Conservation (phyloP, 768 basidiomycete genomes). For the Amanita pseudoporphyria region DNA sequence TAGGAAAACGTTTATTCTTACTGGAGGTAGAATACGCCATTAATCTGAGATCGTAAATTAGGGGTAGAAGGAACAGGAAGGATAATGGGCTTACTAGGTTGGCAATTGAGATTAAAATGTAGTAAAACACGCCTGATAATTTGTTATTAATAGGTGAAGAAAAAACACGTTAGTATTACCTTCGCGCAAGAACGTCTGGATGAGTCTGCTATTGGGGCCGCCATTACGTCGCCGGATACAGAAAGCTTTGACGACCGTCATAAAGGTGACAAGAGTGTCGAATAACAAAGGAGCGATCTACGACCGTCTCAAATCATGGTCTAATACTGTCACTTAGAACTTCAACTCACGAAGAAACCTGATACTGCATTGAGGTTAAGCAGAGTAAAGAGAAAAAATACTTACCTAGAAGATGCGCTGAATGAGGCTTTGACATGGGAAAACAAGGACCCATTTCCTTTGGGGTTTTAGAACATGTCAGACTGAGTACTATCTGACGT, state of each 20-base stretch:
- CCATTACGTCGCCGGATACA: conserved; percentile 67
- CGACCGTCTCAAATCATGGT: conserved; percentile 3
- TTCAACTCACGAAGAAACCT: conserved; percentile 49
- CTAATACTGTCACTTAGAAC: conserved; percentile 1
- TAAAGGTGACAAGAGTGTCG: conserved; percentile 70
- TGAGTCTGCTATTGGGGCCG: conserved; percentile 67
- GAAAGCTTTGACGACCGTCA: conserved; percentile 76
- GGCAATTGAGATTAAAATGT: conserved; percentile 77
- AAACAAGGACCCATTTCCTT: conserved; percentile 62
- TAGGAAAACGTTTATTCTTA: conserved; percentile 22
- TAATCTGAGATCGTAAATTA: conserved; percentile 33
- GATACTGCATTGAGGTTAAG: conserved; percentile 9
- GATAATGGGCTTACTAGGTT: conserved; percentile 45
- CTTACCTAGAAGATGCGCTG: conserved; percentile 71
- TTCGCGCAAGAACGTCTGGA: conserved; percentile 79
- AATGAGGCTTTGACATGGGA: conserved; percentile 75
- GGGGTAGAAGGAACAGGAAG: neutral
- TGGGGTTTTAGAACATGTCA: neutral
- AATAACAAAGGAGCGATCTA: conserved; percentile 77
- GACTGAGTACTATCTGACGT: conserved; percentile 15
- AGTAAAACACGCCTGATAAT: conserved; percentile 66
- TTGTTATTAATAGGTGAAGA: neutral
- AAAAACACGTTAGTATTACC: conserved; percentile 27
- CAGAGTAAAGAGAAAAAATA: conserved; percentile 4
- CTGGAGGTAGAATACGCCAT: conserved; percentile 85